phyloP scores from a whole-genome alignment of 768 basidiomycete genomes.

The Agaricus blazei region DNA sequence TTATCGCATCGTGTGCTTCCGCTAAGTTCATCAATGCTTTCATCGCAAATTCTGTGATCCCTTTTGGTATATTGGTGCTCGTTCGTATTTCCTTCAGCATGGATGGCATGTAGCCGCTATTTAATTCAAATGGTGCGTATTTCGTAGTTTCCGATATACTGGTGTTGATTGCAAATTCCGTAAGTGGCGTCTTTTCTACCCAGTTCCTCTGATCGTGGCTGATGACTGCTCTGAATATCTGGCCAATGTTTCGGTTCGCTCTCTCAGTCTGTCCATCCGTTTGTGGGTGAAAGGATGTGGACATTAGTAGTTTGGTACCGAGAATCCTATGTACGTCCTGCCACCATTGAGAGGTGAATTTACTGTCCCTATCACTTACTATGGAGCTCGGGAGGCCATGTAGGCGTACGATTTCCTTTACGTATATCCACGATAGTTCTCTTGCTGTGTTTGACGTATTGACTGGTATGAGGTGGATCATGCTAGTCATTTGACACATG shows the following conservation, averaged over 20 bases:
- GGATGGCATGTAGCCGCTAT: constrained; percentile 20
- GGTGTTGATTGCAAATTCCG: constrained; percentile 31
- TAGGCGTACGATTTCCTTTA: constrained; percentile 22
- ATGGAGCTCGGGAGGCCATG: constrained; percentile 25
- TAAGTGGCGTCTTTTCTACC: constrained; percentile 22
- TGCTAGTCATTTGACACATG: constrained; percentile 23
- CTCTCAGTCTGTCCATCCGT: constrained; percentile 29
- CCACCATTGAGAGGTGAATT: constrained; percentile 35
- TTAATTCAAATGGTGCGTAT: constrained; percentile 28
- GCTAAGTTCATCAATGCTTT: constrained; percentile 18
- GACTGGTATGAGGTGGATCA: constrained; percentile 28
- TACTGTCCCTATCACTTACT: constrained; percentile 26
- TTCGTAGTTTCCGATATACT: constrained; percentile 22
- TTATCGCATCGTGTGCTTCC: constrained; percentile 29
- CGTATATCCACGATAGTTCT: constrained; percentile 25
- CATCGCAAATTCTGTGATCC: constrained; percentile 20
- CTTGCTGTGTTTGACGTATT: constrained; percentile 18
- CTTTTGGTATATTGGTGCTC: constrained; percentile 7
- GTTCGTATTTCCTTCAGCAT: constrained; percentile 5
- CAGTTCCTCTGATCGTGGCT: constrained; percentile 26
- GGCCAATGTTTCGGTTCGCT: constrained; percentile 21
- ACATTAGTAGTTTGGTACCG: constrained; percentile 27
- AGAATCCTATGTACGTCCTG: constrained; percentile 17
- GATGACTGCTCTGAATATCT: constrained; percentile 23
- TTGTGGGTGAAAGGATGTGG: constrained; percentile 35